phyloP scores from a whole-genome alignment of 176 grass and related monocot genomes.

The Carex kokanica region DNA sequence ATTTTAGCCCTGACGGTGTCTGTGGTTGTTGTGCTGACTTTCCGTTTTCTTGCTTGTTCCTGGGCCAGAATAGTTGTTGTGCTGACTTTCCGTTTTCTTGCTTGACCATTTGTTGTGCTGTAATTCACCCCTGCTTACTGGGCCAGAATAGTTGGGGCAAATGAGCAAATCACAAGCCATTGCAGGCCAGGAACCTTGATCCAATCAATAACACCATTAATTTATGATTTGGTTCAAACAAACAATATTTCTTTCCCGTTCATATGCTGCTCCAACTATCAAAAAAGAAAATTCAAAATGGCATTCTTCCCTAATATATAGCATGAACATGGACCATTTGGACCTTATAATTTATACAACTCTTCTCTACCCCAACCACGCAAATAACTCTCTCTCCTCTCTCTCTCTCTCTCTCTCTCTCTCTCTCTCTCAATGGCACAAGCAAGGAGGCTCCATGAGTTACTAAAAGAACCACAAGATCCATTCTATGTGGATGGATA shows the following conservation, averaged over 20 bases:
- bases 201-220: not conserved
- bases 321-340: not conserved
- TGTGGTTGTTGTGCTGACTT: no score
- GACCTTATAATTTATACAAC: constrained; percentile 4
- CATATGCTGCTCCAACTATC: not conserved
- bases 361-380: not conserved
- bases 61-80: no score
- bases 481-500: constrained; percentile 19
- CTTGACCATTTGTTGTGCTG: no score
- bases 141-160: no score
- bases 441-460: constrained; percentile 17
- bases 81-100: no score
- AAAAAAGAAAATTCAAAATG: constrained; percentile 5
- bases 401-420: not conserved
- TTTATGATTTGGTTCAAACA: not conserved
- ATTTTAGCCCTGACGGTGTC: no score
- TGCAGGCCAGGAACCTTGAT: no score
- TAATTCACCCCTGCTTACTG: no score
- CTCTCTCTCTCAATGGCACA: constrained; percentile 10
- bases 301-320: not conserved
- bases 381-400: not conserved
- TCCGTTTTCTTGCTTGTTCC: no score
- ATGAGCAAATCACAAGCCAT: no score
- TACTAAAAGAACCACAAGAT: constrained; percentile 26
- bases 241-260: not conserved